phyloP scores from a whole-genome alignment of 2,329 filamentous ascomycete genomes.

The Rhinocladiella mackenziei region DNA sequence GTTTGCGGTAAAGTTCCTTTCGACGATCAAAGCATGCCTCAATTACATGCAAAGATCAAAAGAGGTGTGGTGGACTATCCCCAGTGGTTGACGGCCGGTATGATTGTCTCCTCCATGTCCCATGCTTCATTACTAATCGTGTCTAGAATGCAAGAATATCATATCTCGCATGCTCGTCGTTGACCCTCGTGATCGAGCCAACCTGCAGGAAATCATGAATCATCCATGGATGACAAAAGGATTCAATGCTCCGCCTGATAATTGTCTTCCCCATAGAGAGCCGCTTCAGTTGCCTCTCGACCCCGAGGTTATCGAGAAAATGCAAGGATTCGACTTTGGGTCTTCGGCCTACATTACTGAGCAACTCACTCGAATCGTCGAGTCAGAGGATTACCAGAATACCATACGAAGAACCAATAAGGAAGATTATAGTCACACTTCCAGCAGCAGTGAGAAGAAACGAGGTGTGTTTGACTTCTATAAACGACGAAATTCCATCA shows the following conservation, averaged over 20 bases:
- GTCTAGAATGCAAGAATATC: constrained; percentile 81
- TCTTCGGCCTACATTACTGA: constrained; percentile 74
- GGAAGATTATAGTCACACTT: constrained; percentile 57
- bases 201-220: constrained; percentile 83
- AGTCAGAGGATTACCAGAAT: constrained; percentile 89
- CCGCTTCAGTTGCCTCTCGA: constrained; percentile 83
- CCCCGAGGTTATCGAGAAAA: constrained; percentile 75
- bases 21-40: constrained; percentile 98
- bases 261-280: constrained; percentile 77
- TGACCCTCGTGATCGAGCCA: constrained; percentile 81
- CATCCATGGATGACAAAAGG: constrained; percentile 97
- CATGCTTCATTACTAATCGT: constrained; percentile 36
- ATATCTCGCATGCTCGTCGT: constrained; percentile 95
- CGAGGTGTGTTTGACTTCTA: constrained; percentile 96
- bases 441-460: constrained; percentile 69
- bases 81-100: constrained; percentile 84
- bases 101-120: constrained; percentile 34
- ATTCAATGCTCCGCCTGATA: constrained; percentile 80
- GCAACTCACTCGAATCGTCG: constrained; percentile 79
- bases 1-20: constrained; percentile 98
- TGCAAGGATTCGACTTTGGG: constrained; percentile 98
- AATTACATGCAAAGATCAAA: constrained; percentile 97
- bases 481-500: constrained; percentile 85
- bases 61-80: constrained; percentile 95
- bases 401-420: constrained; percentile 70